Percentiles rank a stretch among this genome's conserved stretches.
Conservation (phyloP, 495 filamentous ascomycete species). For the Penicillium arizonense region DNA sequence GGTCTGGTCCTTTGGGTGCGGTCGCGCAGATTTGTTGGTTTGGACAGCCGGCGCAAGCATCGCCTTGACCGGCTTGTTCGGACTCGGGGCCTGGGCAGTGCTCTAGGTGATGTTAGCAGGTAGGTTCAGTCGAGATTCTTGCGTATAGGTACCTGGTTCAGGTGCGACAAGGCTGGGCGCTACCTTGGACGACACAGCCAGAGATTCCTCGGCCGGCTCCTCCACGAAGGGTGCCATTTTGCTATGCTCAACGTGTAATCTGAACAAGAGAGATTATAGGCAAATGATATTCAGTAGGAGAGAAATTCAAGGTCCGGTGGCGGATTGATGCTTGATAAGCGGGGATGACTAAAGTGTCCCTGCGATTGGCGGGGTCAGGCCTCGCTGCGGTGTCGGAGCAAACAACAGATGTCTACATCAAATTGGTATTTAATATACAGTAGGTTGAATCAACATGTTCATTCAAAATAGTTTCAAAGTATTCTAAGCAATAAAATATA, state of each 20-base stretch:
- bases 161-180: slow-evolving; percentile 84
- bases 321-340: slow-evolving; percentile 41
- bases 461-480: no score
- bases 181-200: slow-evolving; percentile 66
- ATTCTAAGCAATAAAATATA: no score
- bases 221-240: slow-evolving; percentile 71
- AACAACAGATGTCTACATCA: no score
- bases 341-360: slow-evolving; percentile 36
- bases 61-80: slow-evolving; percentile 75
- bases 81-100: slow-evolving; percentile 97
- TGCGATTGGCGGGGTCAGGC: slow-evolving; percentile 31
- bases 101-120: slow-evolving; percentile 44
- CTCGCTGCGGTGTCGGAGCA: slow-evolving; percentile 27
- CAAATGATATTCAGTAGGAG: slow-evolving; percentile 4
- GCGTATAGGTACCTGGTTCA: slow-evolving; percentile 63
- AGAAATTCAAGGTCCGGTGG: slow-evolving; percentile 26
- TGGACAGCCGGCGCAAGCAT: slow-evolving; percentile 89
- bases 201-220: slow-evolving; percentile 61
- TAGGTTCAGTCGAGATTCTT: not conserved
- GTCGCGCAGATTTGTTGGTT: slow-evolving; percentile 95
- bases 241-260: not conserved
- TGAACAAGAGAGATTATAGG: slow-evolving; percentile 1
- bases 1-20: slow-evolving; percentile 92
- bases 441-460: no score
- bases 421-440: no score